Conservation (phyloP, 2,329 filamentous ascomycete species). For the Colletotrichum limetticola region DNA sequence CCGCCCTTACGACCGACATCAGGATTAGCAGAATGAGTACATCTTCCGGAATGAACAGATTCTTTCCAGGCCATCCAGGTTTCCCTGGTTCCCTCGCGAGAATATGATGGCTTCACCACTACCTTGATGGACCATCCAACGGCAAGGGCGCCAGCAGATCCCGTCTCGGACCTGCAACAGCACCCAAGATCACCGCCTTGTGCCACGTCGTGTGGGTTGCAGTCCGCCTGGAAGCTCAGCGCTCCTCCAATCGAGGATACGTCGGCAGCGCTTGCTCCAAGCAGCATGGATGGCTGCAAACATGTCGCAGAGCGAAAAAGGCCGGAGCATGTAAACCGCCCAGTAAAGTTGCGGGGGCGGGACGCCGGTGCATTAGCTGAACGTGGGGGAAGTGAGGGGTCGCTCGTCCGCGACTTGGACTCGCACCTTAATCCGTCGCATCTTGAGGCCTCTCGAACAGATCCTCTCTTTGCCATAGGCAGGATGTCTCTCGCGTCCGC, state of each 20-base stretch:
- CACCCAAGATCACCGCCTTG: background rate
- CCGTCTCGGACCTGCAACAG: background rate
- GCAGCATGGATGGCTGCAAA: constrained; percentile 15
- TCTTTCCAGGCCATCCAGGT: background rate
- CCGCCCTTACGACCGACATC: too few relatives aligned
- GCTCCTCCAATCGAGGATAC: constrained; percentile 6
- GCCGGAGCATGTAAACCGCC: background rate
- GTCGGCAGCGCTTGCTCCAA: constrained; percentile 17
- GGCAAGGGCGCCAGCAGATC: background rate
- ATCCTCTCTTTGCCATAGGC: constrained; percentile 16
- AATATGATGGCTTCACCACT: background rate
- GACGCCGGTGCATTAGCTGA: constrained; percentile 41
- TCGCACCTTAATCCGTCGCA: constrained; percentile 31
- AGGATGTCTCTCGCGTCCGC: background rate
- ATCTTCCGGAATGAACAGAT: too few relatives aligned
- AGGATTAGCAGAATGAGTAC: too few relatives aligned
- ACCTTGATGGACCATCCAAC: background rate
- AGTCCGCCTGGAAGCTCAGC: background rate
- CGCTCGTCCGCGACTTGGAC: constrained; percentile 5
- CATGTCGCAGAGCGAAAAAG: background rate
- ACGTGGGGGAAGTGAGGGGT: constrained; percentile 46
- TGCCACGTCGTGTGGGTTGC: background rate
- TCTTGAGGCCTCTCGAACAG: constrained; percentile 18
- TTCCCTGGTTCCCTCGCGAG: background rate
- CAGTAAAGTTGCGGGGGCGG: constrained; percentile 25